Evolutionary conservation across 2,329 filamentous ascomycete genomes (phyloP).

Genomic region (Colletotrichum somersetense): DNA sequence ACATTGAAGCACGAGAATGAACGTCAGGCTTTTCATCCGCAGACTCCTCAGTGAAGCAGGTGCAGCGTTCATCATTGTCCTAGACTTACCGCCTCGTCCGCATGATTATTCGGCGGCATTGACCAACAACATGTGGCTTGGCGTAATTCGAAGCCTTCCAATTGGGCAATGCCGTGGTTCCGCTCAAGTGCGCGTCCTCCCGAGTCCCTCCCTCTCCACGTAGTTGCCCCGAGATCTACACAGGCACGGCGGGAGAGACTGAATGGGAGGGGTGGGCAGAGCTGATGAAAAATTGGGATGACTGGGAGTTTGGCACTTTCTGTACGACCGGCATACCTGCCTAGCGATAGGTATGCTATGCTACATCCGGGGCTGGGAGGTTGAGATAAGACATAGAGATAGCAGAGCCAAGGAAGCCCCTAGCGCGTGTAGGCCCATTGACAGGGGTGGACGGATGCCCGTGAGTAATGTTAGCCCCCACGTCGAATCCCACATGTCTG

Average conservation of each 20-base stretch:
- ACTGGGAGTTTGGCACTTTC: constrained; percentile 10
- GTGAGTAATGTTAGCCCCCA: constrained; percentile 18
- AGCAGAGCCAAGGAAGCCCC: constrained; percentile 33
- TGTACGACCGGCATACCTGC: neutral
- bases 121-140: constrained; percentile 3
- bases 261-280: neutral
- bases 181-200: neutral
- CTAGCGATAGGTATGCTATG: no score
- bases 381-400: constrained; percentile 41
- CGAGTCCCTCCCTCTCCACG: neutral
- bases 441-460: neutral
- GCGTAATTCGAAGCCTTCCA: constrained; percentile 12
- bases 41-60: constrained; percentile 8
- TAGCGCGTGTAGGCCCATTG: neutral
- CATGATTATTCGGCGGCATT: neutral
- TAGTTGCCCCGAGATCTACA: neutral
- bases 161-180: constrained; percentile 22
- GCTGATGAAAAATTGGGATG: constrained; percentile 34
- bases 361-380: constrained; percentile 11
- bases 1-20: constrained; percentile 6
- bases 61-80: constrained; percentile 17
- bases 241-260: neutral
- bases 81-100: constrained; percentile 13
- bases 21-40: neutral
- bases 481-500: constrained; percentile 27